Evolutionary conservation across 2,329 filamentous ascomycete species (phyloP).

Genomic region (Fusarium xyrophilum): DNA sequence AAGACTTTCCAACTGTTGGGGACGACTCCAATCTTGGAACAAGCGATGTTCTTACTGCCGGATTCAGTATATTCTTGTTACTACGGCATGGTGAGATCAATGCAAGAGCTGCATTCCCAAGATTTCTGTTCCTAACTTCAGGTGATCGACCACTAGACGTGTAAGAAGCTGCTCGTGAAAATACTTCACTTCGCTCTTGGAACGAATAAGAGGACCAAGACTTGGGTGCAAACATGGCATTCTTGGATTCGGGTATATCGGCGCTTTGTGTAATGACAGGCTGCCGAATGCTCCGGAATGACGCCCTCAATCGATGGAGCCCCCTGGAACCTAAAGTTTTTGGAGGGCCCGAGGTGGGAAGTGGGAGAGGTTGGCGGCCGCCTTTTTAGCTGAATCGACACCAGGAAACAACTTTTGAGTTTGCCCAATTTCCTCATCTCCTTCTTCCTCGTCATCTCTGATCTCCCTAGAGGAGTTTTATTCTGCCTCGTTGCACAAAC

Average conservation of each 20-base stretch:
- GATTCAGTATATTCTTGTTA: not conserved
- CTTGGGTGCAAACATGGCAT: conserved; percentile 7
- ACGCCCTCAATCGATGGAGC: conserved; percentile 18
- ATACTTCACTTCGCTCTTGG: not conserved
- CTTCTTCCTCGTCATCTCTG: not conserved
- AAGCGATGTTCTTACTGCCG: too few relatives aligned
- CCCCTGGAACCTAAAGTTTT: conserved; percentile 10
- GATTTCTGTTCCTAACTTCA: too few relatives aligned
- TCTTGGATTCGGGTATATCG: conserved; percentile 24
- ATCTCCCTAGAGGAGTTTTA: conserved; percentile 16
- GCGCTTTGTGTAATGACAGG: conserved; percentile 20
- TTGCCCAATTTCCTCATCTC: conserved; percentile 5
- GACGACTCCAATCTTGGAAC: not conserved
- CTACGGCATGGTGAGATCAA: not conserved
- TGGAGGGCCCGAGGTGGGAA: not conserved
- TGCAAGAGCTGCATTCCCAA: not conserved
- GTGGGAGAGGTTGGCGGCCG: conserved; percentile 1
- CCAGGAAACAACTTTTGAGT: conserved; percentile 12
- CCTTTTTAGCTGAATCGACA: conserved; percentile 9
- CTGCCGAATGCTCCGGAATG: conserved; percentile 35
- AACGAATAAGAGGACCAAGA: not conserved
- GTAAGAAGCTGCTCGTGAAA: not conserved
- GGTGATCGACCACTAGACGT: not conserved
- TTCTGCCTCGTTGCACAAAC: not conserved
- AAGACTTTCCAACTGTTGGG: not conserved